Conservation (phyloP, 169 alveolate genomes). For the Plasmodium knowlesi region DNA sequence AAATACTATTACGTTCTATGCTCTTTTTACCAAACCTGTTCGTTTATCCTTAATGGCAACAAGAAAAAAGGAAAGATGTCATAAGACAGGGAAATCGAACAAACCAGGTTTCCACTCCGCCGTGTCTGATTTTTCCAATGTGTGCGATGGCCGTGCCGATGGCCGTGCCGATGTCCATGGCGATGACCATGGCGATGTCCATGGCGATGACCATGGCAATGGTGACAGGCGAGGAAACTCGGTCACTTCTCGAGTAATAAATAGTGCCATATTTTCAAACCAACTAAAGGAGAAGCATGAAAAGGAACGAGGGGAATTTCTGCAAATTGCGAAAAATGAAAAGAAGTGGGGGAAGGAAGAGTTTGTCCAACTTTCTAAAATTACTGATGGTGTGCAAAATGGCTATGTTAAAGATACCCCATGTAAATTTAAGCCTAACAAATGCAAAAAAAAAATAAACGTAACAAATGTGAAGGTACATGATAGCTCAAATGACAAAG, state of each 20-base stretch:
- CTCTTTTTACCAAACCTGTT: background rate
- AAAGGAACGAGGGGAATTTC: background rate
- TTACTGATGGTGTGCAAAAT: background rate
- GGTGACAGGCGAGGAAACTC: too few species aligned
- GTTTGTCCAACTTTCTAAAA: conserved; percentile 18
- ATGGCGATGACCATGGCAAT: background rate
- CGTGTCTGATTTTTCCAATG: conserved; percentile 6
- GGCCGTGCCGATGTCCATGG: too few species aligned
- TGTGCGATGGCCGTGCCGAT: background rate
- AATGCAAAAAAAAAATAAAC: conserved; percentile 31
- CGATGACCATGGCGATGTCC: too few species aligned
- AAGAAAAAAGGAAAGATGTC: conserved; percentile 52
- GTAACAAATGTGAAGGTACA: background rate
- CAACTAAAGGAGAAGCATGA: background rate
- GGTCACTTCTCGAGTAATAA: background rate
- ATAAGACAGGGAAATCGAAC: conserved; percentile 56
- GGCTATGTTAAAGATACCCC: conserved; percentile 23
- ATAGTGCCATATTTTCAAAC: background rate
- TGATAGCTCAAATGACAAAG: conserved; percentile 11
- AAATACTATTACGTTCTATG: background rate
- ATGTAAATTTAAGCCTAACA: conserved; percentile 54
- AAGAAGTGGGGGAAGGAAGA: conserved; percentile 8
- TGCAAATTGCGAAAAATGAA: conserved; percentile 1
- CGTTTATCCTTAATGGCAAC: conserved; percentile 43
- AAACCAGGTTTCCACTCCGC: conserved; percentile 5